These are phyloP conservation scores for Nephelium lappaceum DNA, from an alignment of 345 rosid species.

Conservation along the genomic window DNA sequence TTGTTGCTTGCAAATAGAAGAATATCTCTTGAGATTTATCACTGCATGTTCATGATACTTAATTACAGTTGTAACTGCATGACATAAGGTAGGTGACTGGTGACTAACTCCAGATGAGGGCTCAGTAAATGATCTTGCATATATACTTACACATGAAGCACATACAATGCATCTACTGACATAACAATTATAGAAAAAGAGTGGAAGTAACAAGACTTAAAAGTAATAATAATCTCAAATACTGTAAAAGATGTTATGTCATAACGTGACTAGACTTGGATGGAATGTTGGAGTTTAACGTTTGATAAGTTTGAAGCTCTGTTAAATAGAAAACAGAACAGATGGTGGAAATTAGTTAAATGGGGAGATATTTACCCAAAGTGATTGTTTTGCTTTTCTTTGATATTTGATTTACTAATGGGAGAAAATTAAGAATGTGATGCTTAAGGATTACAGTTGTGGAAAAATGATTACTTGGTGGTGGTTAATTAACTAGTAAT, in stretches of 20 bases:
- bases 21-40: background rate
- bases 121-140: background rate
- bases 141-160: background rate
- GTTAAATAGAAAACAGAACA: too few relatives aligned
- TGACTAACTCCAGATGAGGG: background rate
- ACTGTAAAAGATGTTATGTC: background rate
- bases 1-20: background rate
- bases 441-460: constrained; percentile 1
- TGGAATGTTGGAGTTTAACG: background rate
- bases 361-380: background rate
- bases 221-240: too few relatives aligned
- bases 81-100: background rate
- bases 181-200: background rate
- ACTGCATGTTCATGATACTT: background rate
- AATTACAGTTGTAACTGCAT: constrained; percentile 7
- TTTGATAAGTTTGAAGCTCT: background rate
- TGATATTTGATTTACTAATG: background rate
- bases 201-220: background rate
- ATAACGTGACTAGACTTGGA: background rate
- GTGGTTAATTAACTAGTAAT: background rate
- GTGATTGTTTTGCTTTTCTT: background rate
- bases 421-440: background rate
- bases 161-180: background rate
- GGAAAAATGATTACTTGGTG: background rate
- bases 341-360: background rate